Evolutionary conservation across 257 asterid species (phyloP), one percentile per base, ranked within the genome.

Genomic region (Fraxinus excelsior): DNA sequence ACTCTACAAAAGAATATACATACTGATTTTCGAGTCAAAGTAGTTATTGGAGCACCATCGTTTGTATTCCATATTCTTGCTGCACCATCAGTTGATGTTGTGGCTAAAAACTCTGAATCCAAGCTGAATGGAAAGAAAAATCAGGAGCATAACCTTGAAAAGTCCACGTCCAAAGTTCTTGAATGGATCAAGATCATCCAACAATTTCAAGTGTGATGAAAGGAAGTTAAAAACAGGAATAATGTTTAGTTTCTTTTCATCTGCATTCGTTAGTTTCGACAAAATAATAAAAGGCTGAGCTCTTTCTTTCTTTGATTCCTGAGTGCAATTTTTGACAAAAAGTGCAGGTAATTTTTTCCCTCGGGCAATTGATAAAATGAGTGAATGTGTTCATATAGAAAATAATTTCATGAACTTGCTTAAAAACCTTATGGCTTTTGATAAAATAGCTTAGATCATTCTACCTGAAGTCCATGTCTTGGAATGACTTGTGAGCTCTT

Each of bases 391-490:
- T 25, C 31, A 62, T 4, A 23, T 3, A 9, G 32, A 62, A 62
- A 62, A 62, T 13, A 62, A 62, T 3, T 25, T 23, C 5, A 26
- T 26, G 42, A 80, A 73, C 51, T 66, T 76, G 70, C 46, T 26
- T 46, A 70, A 70, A 74, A 32, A 46, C 21, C 37, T 38, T 56
- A 5, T 23, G 35, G 67, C 14, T 58, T 26, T 32, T 28, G 31
- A 66, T 23, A 56, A 77, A 53, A 60, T 70, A 12, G 64, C 71
- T 28, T 74, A 75, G 72, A 44, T 60, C 77, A 49, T 14, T 67
- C 29, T 88, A 93, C 98, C 99, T 96, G 78, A 93, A 96, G 88
- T 96, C 98, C 92, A 96, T 91, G 83, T 96, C 98, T 80, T 83
- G 94, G 83, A 94, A 92, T 71, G 99, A 96, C 85, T 96, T 91